Conservation (phyloP, 2,329 filamentous ascomycete genomes). For the Fusarium verrucosum region DNA sequence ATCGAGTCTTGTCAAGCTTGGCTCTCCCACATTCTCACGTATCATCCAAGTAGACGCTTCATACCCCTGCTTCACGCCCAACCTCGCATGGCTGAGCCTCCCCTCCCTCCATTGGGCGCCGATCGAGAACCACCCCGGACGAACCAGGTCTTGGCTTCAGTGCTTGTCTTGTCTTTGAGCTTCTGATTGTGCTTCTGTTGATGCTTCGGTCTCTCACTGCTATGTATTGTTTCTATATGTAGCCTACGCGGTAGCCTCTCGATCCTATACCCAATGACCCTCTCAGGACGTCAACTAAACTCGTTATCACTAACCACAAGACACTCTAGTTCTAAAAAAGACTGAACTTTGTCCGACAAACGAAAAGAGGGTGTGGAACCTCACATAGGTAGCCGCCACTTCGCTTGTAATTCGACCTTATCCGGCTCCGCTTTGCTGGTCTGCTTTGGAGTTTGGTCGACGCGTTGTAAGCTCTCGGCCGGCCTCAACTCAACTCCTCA, state of each 20-base stretch:
- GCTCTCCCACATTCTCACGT: slow-evolving; percentile 10
- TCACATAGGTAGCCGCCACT: slow-evolving; percentile 42
- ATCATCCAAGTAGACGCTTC: slow-evolving; percentile 23
- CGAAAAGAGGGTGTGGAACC: slow-evolving; percentile 42
- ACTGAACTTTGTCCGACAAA: slow-evolving; percentile 12
- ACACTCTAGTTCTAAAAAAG: slow-evolving; percentile 2
- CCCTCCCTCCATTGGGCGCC: slow-evolving; percentile 36
- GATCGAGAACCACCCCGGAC: slow-evolving; percentile 31
- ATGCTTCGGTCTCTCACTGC: background rate
- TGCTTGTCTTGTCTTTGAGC: slow-evolving; percentile 32
- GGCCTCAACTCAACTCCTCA: slow-evolving; percentile 18
- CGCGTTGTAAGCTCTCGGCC: slow-evolving; percentile 21
- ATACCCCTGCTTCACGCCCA: slow-evolving; percentile 33
- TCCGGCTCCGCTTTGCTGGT: slow-evolving; percentile 22
- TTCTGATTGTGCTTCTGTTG: background rate
- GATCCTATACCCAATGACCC: slow-evolving; percentile 8
- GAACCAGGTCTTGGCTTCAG: slow-evolving; percentile 23
- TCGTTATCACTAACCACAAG: slow-evolving; percentile 7
- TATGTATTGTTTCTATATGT: background rate
- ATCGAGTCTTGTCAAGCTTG: slow-evolving; percentile 8
- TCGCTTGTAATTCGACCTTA: slow-evolving; percentile 29
- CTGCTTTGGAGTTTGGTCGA: slow-evolving; percentile 9
- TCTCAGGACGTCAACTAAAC: slow-evolving; percentile 11
- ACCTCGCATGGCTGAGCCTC: slow-evolving; percentile 32
- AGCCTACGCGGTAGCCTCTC: background rate